These are phyloP conservation scores for Trametes sanguinea DNA, from an alignment of 768 basidiomycete species.

Conservation along the genomic window DNA sequence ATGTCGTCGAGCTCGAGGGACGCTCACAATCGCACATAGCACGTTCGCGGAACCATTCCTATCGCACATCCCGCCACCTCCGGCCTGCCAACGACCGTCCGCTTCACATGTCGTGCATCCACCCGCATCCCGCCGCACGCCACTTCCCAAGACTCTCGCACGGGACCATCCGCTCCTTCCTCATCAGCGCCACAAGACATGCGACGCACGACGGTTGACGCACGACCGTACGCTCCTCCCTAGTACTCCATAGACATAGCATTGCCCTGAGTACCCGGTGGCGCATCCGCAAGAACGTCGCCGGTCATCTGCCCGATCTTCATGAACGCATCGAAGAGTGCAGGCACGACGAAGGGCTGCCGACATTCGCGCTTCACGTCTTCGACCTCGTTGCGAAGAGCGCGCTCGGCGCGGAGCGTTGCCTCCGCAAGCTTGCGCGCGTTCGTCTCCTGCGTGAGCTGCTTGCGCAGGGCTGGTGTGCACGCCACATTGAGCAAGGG, in stretches of 20 bases:
- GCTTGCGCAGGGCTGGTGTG: conserved; percentile 24
- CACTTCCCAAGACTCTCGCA: no score
- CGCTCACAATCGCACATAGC: background rate
- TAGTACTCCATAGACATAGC: background rate
- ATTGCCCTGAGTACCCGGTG: background rate
- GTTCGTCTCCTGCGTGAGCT: conserved; percentile 23
- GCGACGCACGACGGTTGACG: background rate
- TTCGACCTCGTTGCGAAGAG: conserved; percentile 27
- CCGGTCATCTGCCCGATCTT: conserved; percentile 31
- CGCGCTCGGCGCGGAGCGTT: conserved; percentile 28
- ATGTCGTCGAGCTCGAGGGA: background rate
- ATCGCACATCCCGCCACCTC: background rate
- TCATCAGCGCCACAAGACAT: background rate
- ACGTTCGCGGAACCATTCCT: background rate
- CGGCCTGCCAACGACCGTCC: background rate
- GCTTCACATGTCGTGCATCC: background rate
- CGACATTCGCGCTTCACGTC: conserved; percentile 31
- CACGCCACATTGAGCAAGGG: no score
- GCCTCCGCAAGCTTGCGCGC: conserved; percentile 28
- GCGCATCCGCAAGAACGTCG: conserved; percentile 21
- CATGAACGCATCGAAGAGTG: conserved; percentile 36
- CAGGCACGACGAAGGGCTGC: conserved; percentile 35
- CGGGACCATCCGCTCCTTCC: background rate
- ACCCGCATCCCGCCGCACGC: background rate
- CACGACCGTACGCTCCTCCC: background rate